Evolutionary conservation across 2,329 filamentous ascomycete species (phyloP), one percentile per base, ranked within the genome.

Genomic region (Hypoxylon sp.): DNA sequence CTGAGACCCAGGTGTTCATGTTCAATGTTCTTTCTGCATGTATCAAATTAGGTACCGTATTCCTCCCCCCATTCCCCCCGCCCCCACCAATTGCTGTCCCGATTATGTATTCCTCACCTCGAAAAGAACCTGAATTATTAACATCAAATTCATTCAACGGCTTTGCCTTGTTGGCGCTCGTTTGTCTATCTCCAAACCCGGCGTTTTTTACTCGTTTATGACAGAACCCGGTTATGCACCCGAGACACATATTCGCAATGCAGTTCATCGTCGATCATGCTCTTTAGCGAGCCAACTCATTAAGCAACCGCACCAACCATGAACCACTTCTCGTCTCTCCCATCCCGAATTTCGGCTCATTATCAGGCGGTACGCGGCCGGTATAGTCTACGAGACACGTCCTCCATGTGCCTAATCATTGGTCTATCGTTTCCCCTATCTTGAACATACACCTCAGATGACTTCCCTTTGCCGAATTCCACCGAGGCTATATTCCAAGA

Each of bases 241-340:
- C 48, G 26, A 33, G 17, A 54, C 35, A 53, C 39, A 61, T 54
- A 19, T 33, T 42, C 26, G 35, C 48, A 62, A 60, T 69, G 66
- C 68, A 66, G 57, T 66, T 65, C 65, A 69, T 66, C 62, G 69
- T 71, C 69, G 69, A 71, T 71, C 69, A 35, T 46, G 31, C 61
- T 35, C 46, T 42, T 46, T 44, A 39, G 46, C 46, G 52, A 59
- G 69, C 69, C 55, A 69, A 62, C 63, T 67, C 63, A 66, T 63
- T 59, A 66, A 29, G 9, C 46, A 47, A 47, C 58, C 29, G 35
- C 19, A 14, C 46, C 51, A 54, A 59, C 47, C 61, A 70, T 67
- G 59, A 47, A 13, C 39, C 54, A 37, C 50, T 59, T 69, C 59
- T 58, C 26, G 11, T 62, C 47, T 59, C 37, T 59, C 29, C 54